Percentiles rank a stretch among this genome's conserved stretches.
Evolutionary conservation across 2,329 filamentous ascomycete species (phyloP).

Genomic region (Aspergillus glaucus): DNA sequence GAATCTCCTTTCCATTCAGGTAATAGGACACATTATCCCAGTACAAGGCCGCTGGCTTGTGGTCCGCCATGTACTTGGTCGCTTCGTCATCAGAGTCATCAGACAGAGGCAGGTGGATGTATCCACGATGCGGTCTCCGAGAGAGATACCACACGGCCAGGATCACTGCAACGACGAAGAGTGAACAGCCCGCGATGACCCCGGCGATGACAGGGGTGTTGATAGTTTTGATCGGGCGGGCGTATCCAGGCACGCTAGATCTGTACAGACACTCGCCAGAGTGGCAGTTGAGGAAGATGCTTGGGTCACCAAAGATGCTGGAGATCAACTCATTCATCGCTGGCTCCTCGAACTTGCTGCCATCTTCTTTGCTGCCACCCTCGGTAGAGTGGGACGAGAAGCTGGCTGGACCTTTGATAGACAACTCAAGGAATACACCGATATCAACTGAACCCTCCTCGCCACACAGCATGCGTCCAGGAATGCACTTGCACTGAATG

Average conservation of each 20-base stretch:
- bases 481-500: conserved; percentile 80
- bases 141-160: conserved; percentile 82
- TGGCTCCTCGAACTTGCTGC: conserved; percentile 83
- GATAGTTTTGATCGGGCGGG: conserved; percentile 82
- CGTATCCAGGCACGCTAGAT: conserved; percentile 87
- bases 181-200: conserved; percentile 76
- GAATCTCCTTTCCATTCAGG: conserved; percentile 80
- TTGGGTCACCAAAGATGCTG: conserved; percentile 82
- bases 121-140: conserved; percentile 58
- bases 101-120: conserved; percentile 65
- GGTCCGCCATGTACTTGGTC: conserved; percentile 79
- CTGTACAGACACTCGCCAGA: conserved; percentile 90
- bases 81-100: conserved; percentile 87
- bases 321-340: conserved; percentile 88
- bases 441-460: conserved; percentile 88
- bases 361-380: conserved; percentile 54
- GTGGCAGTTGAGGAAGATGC: conserved; percentile 74
- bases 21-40: conserved; percentile 84
- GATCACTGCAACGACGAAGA: conserved; percentile 85
- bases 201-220: conserved; percentile 94
- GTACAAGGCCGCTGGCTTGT: conserved; percentile 81
- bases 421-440: conserved; percentile 73
- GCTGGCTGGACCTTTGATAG: conserved; percentile 78
- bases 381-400: conserved; percentile 63
- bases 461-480: conserved; percentile 88